Conservation (phyloP, 2,329 filamentous ascomycete genomes). For the Claviceps digitariae region DNA sequence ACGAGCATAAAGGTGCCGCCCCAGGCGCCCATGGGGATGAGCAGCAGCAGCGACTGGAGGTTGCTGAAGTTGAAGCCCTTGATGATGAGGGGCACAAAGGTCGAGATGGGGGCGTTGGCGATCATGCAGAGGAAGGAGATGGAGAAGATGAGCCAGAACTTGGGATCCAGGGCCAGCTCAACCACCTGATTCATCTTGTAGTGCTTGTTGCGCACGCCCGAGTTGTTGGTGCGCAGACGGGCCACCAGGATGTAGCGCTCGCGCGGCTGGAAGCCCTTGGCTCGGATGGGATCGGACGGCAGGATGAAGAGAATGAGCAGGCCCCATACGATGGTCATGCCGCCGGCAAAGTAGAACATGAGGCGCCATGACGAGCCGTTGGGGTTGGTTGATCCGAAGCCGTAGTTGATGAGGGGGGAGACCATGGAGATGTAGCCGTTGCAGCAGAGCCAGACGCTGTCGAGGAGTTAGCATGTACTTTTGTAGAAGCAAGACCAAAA, state of each 20-base stretch:
- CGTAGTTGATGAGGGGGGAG: conserved; percentile 44
- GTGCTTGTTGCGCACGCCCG: conserved; percentile 13
- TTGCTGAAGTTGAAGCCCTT: conserved; percentile 17
- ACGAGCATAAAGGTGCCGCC: not conserved
- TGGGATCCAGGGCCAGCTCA: conserved; percentile 18
- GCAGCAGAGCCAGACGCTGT: conserved; percentile 16
- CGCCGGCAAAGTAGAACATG: conserved; percentile 46
- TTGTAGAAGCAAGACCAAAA: not conserved
- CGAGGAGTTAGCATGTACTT: not conserved
- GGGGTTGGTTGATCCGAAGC: conserved; percentile 40
- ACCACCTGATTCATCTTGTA: conserved; percentile 32
- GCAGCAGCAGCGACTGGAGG: conserved; percentile 30
- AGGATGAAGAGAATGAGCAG: conserved; percentile 42
- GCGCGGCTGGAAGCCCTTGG: conserved; percentile 39
- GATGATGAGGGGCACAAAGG: conserved; percentile 14
- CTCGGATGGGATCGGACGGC: conserved; percentile 47
- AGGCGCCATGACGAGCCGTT: conserved; percentile 38
- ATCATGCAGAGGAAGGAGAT: conserved; percentile 29
- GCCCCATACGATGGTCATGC: conserved; percentile 38
- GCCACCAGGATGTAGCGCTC: conserved; percentile 30
- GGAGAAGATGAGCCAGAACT: conserved; percentile 43
- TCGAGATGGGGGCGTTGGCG: conserved; percentile 32
- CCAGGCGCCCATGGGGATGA: conserved; percentile 32
- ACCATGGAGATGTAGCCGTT: conserved; percentile 50
- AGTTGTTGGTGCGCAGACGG: conserved; percentile 11